Base-by-base conservation (phyloP, 164 flowering plant genomes). In the Piper longum region DNA sequence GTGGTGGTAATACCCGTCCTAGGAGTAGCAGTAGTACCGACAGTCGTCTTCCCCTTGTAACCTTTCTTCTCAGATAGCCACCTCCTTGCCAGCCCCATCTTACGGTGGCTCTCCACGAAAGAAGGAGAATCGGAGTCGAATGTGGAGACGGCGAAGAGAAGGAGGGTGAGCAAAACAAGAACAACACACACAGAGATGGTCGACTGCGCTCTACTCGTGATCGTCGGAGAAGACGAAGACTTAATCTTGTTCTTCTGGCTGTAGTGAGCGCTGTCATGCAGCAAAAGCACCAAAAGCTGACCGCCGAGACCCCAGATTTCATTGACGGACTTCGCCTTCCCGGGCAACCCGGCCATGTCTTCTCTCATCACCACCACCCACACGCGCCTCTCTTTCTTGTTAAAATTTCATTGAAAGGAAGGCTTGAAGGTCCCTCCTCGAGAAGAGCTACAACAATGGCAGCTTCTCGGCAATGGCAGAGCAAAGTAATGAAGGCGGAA, bases 141-240 rank as follows among this genome's bases (percentile, higher is more conserved):
- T 14, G 86, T 76, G 64, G 80, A 85, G 73, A 88, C 79, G 8
- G 90, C 84, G 80, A 88, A 88, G 69, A 91, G 74, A 45, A 88
- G 83, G 54, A 91, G 76, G 19, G 91, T 77, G 70, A 82, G 45
- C 78, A 85, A 79, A 67, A 88, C 64, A 36, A 86, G 64, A 36
- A 88, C 73, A 3, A 73, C 77, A 59, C 91, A 90, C 42, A 88
- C 76, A 19, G 87, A 82, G 64, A 90, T 80, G 0, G 89, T 88
- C 44, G 85, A 88, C 68, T 83, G 97, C 40, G 97, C 87, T 78
- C 62, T 85, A 48, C 71, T 62, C 43, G 80, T 66, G 5, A 88
- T n/a, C 57, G 18, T 60, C 5, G 62, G 3, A 16, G 62, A 42
- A n/a, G 62, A 64, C 19, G 54, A 5, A 42, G 12, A 41, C 17